Evolutionary conservation across 352 stramenopile species (phyloP).

Genomic region (Pythium myriotylum): DNA sequence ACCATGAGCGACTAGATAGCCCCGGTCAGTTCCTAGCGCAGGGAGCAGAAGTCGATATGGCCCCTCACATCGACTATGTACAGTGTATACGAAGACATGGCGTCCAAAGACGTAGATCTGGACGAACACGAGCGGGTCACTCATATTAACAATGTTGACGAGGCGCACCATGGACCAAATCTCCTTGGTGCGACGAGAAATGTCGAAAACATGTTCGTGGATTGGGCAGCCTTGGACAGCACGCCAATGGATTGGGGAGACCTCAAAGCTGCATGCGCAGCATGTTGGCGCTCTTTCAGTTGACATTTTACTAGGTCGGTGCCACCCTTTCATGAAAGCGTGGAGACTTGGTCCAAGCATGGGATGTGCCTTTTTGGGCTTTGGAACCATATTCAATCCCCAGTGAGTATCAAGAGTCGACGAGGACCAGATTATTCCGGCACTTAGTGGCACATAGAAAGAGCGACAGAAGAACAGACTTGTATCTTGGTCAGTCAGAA

Average conservation of each 20-base stretch:
- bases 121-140: constrained; percentile 24
- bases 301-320: neutral
- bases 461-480: constrained; percentile 12
- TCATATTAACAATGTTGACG: constrained; percentile 19
- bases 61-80: neutral
- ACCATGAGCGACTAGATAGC: too few relatives aligned
- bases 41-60: neutral
- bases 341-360: constrained; percentile 10
- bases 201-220: constrained; percentile 14
- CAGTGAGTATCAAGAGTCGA: constrained; percentile 8
- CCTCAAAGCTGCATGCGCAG: neutral
- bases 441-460: constrained; percentile 28
- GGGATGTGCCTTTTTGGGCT: neutral
- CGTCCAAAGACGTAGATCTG: constrained; percentile 22
- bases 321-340: neutral
- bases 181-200: neutral
- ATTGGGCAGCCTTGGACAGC: constrained; percentile 4
- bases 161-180: constrained; percentile 22
- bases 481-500: neutral
- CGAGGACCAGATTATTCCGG: constrained; percentile 23
- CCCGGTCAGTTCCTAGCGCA: too few relatives aligned
- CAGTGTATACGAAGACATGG: constrained; percentile 8
- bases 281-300: neutral
- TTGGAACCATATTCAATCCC: neutral
- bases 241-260: constrained; percentile 16